Evolutionary conservation across 345 rosid species (phyloP).

Genomic region (Geranium brycei): DNA sequence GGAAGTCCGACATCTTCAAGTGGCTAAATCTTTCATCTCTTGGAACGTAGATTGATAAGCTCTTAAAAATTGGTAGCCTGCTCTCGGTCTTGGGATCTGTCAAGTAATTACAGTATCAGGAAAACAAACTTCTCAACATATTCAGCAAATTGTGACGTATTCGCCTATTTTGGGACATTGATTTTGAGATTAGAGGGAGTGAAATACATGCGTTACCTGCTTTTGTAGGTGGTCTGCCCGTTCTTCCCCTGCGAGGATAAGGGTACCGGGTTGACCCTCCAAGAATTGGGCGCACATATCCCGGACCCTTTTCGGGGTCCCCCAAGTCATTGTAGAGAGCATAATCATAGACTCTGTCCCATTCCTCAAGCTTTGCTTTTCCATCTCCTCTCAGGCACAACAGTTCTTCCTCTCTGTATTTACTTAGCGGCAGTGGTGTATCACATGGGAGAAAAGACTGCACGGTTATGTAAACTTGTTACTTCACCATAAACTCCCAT

Average conservation of each 20-base stretch:
- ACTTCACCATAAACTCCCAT: too few relatives aligned
- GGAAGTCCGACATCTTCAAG: slow-evolving; percentile 3
- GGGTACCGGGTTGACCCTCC: slow-evolving; percentile 60
- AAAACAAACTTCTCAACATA: neutral
- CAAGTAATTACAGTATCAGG: neutral
- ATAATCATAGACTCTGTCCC: slow-evolving; percentile 95
- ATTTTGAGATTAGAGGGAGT: too few relatives aligned
- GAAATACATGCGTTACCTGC: slow-evolving; percentile 26
- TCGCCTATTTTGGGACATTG: neutral
- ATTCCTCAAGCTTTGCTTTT: slow-evolving; percentile 45
- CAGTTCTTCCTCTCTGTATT: slow-evolving; percentile 60
- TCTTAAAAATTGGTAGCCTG: neutral
- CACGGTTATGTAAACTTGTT: too few relatives aligned
- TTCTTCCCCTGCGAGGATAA: slow-evolving; percentile 81
- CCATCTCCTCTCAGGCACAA: slow-evolving; percentile 53
- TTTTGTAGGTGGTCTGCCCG: slow-evolving; percentile 59
- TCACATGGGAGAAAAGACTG: slow-evolving; percentile 78
- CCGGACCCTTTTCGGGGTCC: slow-evolving; percentile 52
- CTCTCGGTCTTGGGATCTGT: slow-evolving; percentile 1
- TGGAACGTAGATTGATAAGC: slow-evolving; percentile 2
- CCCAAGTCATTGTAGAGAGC: slow-evolving; percentile 80
- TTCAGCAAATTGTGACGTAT: neutral
- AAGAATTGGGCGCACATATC: slow-evolving; percentile 47
- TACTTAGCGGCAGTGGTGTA: slow-evolving; percentile 56
- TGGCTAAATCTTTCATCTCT: slow-evolving; percentile 1